Evolutionary conservation across 306 rosid species (phyloP).

Genomic region (Cucurbita ficifolia): DNA sequence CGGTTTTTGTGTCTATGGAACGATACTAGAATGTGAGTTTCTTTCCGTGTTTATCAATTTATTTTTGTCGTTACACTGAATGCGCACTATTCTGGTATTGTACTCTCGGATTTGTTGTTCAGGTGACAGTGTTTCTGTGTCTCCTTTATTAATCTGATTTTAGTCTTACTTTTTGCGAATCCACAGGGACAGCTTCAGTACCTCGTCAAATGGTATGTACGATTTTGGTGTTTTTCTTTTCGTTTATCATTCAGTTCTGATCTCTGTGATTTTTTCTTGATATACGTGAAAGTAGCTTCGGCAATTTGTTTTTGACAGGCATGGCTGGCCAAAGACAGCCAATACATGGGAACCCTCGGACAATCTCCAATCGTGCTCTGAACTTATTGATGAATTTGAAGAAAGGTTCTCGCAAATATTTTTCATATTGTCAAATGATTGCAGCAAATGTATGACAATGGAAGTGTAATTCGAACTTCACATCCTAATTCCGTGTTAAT

Average conservation of each 20-base stretch:
- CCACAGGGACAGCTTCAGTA: conserved; percentile 67
- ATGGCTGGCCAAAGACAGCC: conserved; percentile 82
- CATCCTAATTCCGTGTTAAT: not conserved
- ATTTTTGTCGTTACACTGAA: too few species aligned
- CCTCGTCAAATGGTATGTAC: conserved; percentile 76
- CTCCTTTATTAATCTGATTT: conserved; percentile 5
- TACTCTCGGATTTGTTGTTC: not conserved
- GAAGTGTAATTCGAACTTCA: not conserved
- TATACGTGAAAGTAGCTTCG: not conserved
- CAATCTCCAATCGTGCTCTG: conserved; percentile 70
- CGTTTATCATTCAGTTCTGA: not conserved
- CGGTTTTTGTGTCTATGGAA: not conserved
- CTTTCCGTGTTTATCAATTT: too few species aligned
- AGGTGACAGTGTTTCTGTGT: not conserved
- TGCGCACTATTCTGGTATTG: too few species aligned
- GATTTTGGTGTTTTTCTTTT: not conserved
- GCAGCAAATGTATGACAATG: not conserved
- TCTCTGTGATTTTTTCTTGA: not conserved
- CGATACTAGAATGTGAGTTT: not conserved
- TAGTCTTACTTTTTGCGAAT: not conserved
- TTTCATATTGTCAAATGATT: not conserved
- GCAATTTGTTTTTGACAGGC: conserved; percentile 25
- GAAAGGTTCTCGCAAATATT: conserved; percentile 29
- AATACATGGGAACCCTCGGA: conserved; percentile 91
- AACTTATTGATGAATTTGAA: conserved; percentile 66